Base-by-base conservation (phyloP, 306 rosid genomes). In the Quercus ilex region DNA sequence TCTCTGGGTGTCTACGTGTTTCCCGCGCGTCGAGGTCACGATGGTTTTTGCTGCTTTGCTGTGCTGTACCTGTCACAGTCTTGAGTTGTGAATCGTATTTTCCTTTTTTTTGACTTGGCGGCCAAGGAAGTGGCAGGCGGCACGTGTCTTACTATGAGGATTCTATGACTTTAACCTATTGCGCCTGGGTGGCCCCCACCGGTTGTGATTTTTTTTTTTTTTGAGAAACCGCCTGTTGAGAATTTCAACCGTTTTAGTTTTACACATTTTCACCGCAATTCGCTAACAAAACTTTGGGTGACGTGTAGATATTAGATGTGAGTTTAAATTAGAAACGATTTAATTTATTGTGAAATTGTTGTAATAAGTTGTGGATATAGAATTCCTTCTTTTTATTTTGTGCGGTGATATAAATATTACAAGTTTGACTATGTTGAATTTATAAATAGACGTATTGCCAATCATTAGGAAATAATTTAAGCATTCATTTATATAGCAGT, bases 51-150 rank as follows among this genome's bases (percentile, higher is more conserved):
- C 9, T 19, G 43, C 76, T 12, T 76, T 82, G 76, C 72, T 5
- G 64, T 20, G 5, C 35, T 46, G 46, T 10, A n/a, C 15, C 53
- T 3, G 53, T 49, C 46, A 41, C 46, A 8, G 46, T 41, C 12
- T 41, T 41, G 46, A 41, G 46, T 8, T 41, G 3, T 41, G 12
- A 41, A 41, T 2, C 46, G 12, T 3, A 58, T 43, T 73, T 52
- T 35, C 23, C 46, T 8, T 41, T 41, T 38, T 73, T 76, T 46
- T 84, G 82, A 86, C 91, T 86, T 91, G 86, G 77, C 31, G 74
- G 69, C 33, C 85, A 91, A 75, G 90, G 21, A 38, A 86, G 63
- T 62, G n/a, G n/a, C 55, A 65, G n/a, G 28, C 55, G 73, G 77
- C 85, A 87, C 85, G 84, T 85, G 82, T 71, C 4, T 67, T 18